These are phyloP conservation scores for Heimioporus sp. DNA, from an alignment of 768 basidiomycete species.

Conservation along the genomic window DNA sequence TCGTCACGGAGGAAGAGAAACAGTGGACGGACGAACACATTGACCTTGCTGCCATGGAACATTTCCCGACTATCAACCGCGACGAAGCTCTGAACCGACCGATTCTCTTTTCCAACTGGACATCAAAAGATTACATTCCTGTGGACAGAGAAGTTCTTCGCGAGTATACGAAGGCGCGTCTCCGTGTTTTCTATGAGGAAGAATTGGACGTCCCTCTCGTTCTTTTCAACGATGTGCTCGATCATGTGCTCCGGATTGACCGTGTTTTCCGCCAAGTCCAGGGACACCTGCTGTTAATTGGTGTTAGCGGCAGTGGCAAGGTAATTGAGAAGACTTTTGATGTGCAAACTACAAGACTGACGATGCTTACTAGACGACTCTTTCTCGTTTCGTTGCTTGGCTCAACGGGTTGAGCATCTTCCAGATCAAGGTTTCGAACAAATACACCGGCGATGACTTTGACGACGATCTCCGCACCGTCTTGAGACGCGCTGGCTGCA, in stretches of 20 bases:
- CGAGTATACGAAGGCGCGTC: slow-evolving; percentile 94
- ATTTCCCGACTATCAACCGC: slow-evolving; percentile 91
- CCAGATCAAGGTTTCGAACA: slow-evolving; percentile 99
- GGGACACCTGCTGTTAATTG: slow-evolving; percentile 93
- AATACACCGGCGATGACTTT: slow-evolving; percentile 97
- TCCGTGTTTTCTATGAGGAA: slow-evolving; percentile 99
- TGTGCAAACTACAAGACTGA: slow-evolving; percentile 11
- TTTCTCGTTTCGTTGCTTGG: slow-evolving; percentile 99
- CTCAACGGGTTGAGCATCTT: slow-evolving; percentile 99
- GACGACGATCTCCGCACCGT: slow-evolving; percentile 96
- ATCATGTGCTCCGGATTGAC: slow-evolving; percentile 97
- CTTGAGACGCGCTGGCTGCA: slow-evolving; percentile 93
- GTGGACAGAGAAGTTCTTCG: slow-evolving; percentile 91
- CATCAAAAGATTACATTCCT: slow-evolving; percentile 93
- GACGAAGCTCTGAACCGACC: slow-evolving; percentile 86
- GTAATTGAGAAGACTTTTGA: slow-evolving; percentile 40
- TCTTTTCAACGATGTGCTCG: slow-evolving; percentile 96
- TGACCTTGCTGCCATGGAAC: slow-evolving; percentile 75
- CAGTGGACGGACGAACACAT: slow-evolving; percentile 94
- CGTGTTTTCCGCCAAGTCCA: slow-evolving; percentile 98
- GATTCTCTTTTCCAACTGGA: slow-evolving; percentile 99
- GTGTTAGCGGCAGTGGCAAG: slow-evolving; percentile 98
- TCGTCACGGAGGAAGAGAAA: slow-evolving; percentile 91
- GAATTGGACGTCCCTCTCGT: slow-evolving; percentile 97
- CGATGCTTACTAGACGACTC: slow-evolving; percentile 66